Base-by-base conservation (phyloP, 2,329 filamentous ascomycete genomes). In the Exophiala sp. region DNA sequence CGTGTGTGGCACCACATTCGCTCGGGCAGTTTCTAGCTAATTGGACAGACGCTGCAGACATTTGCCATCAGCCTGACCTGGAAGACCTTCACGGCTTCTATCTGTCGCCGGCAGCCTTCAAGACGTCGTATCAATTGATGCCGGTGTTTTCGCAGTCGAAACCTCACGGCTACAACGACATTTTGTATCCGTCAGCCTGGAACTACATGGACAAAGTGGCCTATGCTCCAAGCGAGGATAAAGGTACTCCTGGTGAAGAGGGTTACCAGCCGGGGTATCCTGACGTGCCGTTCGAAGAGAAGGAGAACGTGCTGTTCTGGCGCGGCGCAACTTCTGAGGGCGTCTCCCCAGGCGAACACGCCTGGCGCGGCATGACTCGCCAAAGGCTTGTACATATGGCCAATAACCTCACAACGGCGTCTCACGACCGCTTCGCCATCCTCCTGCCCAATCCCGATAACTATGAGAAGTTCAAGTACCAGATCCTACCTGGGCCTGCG, bases 101-200 rank as follows among this genome's bases (percentile, higher is more conserved):
- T 66, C 76, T 88, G 38, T 83, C 81, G 0, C 81, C 86, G 0
- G 80, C 86, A 6, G 76, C 80, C 0, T 76, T 83, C 58, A 80
- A 82, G 45, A 80, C 84, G 0, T 79, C 86, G 1, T 79, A 82
- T 57, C 76, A 85, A 16, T 75, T 94, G 3, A 71, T 87, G 2
- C 89, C 89, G 0, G 74, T 94, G 9, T 94, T 94, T 70, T 88
- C 88, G 58, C 79, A 87, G 54, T 85, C 83, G 45, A 90, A 89
- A 63, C 82, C 85, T 1, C 77, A 81, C 41, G 84, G 84, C 3
- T 92, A 88, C 71, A 83, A 80, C 59, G 89, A 95, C 66, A 88
- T 95, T 33, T 70, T 91, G 18, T 86, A 91, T 48, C 89, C 89
- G 0, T 75, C 78, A 62, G 69, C 79, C 0, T 83, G 80, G 80